These are phyloP conservation scores for Suillus brevipes DNA, from an alignment of 768 basidiomycete species.

Conservation along the genomic window DNA sequence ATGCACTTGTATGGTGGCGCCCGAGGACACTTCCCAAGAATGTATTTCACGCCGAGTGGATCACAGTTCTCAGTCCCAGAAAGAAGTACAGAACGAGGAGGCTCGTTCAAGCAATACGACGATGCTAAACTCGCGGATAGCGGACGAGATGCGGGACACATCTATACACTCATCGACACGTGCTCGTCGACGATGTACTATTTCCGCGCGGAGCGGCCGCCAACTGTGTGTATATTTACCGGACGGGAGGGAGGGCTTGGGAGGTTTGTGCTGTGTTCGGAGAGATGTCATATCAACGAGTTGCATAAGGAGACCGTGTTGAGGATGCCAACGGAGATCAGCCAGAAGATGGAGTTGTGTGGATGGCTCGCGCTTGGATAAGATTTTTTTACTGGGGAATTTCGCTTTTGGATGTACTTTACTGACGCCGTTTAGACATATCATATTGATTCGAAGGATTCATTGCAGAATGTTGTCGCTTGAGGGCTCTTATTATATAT, in stretches of 20 bases:
- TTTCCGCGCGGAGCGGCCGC: background rate
- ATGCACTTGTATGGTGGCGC: constrained; percentile 17
- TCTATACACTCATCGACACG: constrained; percentile 21
- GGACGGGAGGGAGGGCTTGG: constrained; percentile 24
- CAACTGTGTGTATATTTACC: constrained; percentile 13
- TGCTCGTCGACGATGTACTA: constrained; percentile 15
- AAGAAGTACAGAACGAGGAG: constrained; percentile 5
- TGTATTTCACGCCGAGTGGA: constrained; percentile 5
- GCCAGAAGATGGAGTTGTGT: constrained; percentile 1
- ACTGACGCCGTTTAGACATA: too few relatives aligned
- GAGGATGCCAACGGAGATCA: constrained; percentile 5
- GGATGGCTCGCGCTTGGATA: background rate
- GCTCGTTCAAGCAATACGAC: constrained; percentile 5
- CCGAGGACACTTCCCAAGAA: constrained; percentile 4
- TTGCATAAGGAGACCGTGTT: constrained; percentile 22
- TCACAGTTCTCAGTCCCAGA: constrained; percentile 11
- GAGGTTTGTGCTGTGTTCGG: constrained; percentile 24
- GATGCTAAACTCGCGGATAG: background rate
- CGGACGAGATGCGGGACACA: constrained; percentile 1
- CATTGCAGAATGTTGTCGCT: too few relatives aligned
- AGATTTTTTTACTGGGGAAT: too few relatives aligned
- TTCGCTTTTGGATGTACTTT: too few relatives aligned
- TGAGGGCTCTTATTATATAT: too few relatives aligned
- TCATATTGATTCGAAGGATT: too few relatives aligned
- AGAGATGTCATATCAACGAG: constrained; percentile 15